Base-by-base conservation (phyloP, 2,329 filamentous ascomycete species). In the Scedosporium aurantiacum region DNA sequence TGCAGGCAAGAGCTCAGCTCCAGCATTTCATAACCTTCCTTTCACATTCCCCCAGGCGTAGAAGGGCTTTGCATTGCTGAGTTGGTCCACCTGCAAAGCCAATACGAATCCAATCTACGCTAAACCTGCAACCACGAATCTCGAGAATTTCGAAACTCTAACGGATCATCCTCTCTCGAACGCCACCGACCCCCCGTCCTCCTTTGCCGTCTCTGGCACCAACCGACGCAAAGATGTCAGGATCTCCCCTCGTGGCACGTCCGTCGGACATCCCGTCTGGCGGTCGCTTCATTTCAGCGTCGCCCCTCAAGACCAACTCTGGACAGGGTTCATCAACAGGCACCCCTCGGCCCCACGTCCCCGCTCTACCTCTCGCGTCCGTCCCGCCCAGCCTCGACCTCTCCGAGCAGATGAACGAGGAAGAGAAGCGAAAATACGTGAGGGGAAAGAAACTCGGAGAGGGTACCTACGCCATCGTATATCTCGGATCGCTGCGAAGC, bases 391-490 rank as follows among this genome's bases (percentile, higher is more conserved):
- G 74, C 16, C 75, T 84, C 62, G 84, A 87, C 68, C 72, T 86
- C n/a, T 81, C 89, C n/a, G 89, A 93, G 74, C 87, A 90, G 71
- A 81, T 92, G 72, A 93, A 93, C 70, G 86, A 90, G 63, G 84
- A 88, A 58, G 88, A 91, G 69, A 91, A 91, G 73, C 82, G 83
- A 66, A 96, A 94, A 79, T 99, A 96, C 73, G 83, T 94, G 66
- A 96, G 95, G 78, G 90, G 90, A 70, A 91, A 89, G 72, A 94
- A 94, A 71, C 84, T 99, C 63, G 94, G 94, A 73, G 91, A 96
- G 75, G 94, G 94, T 78, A 97, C 94, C 65, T 99, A 99, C 73
- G 94, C 94, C 71, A 87, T 95, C 69, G 94, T 99, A 69, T 97
- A 91, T 78, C 85, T 92, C 60, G 94, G 92, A 60, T 89, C 93